These are phyloP conservation scores for Datura wrightii DNA, from an alignment of 257 asterid genomes.

Conservation along the genomic window DNA sequence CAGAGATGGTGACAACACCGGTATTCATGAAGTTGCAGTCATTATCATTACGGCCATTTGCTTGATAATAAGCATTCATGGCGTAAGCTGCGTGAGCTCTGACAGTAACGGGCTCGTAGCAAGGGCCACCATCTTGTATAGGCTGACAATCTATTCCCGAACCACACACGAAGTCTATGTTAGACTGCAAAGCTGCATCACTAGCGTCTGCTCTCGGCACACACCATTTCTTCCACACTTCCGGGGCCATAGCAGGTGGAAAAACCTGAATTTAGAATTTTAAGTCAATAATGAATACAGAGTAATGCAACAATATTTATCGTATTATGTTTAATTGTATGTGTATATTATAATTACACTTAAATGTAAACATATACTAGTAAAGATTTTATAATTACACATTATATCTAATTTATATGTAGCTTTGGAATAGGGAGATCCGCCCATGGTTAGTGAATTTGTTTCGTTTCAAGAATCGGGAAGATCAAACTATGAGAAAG, in stretches of 20 bases:
- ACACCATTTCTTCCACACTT: slow-evolving; percentile 47
- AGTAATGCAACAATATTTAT: too few relatives aligned
- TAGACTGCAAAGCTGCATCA: slow-evolving; percentile 49
- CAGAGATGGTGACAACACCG: slow-evolving; percentile 34
- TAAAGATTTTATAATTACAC: too few relatives aligned
- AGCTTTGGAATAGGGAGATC: too few relatives aligned
- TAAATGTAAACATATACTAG: too few relatives aligned
- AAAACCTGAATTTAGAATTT: not conserved
- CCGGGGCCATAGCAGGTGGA: slow-evolving; percentile 40
- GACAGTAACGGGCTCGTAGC: slow-evolving; percentile 51
- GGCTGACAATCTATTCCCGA: slow-evolving; percentile 51
- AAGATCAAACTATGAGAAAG: slow-evolving; percentile 54
- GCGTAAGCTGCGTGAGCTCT: slow-evolving; percentile 53
- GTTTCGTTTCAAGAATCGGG: slow-evolving; percentile 51
- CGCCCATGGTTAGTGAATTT: not conserved
- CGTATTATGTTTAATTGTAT: not conserved
- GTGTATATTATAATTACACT: not conserved
- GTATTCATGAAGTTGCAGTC: slow-evolving; percentile 47
- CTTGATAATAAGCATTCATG: slow-evolving; percentile 61
- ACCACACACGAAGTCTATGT: slow-evolving; percentile 53
- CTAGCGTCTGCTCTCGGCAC: slow-evolving; percentile 41
- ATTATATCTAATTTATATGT: too few relatives aligned
- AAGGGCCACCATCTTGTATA: slow-evolving; percentile 51
- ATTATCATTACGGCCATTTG: slow-evolving; percentile 43
- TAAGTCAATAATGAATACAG: not conserved